Evolutionary conservation across 2,329 filamentous ascomycete genomes (phyloP).

Genomic region (Xylaria arbuscula): DNA sequence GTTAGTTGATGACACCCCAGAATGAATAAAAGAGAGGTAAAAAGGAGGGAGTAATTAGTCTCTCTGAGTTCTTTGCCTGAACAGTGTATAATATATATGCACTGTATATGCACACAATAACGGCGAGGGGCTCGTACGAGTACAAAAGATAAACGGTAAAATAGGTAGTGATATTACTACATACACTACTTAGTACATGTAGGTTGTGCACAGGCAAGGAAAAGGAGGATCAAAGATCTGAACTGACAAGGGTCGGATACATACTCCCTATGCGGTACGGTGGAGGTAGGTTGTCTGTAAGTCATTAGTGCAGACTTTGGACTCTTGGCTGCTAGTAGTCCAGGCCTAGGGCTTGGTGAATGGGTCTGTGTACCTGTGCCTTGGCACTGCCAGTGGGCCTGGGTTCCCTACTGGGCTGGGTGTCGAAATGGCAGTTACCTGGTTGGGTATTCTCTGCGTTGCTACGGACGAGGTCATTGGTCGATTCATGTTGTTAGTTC

Average conservation of each 20-base stretch:
- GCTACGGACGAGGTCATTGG: slow-evolving; percentile 22
- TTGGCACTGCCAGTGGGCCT: slow-evolving; percentile 10
- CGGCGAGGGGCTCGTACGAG: slow-evolving; percentile 26
- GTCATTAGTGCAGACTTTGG: neutral
- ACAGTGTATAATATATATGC: neutral
- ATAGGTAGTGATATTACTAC: neutral
- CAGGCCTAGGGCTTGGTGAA: neutral
- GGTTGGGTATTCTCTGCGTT: slow-evolving; percentile 34
- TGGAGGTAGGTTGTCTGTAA: neutral
- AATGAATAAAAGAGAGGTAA: neutral
- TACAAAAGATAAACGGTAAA: slow-evolving; percentile 6
- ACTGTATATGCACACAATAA: neutral
- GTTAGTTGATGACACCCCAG: neutral
- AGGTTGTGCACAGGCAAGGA: neutral
- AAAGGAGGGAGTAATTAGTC: neutral
- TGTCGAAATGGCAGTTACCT: slow-evolving; percentile 27
- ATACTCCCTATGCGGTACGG: slow-evolving; percentile 16
- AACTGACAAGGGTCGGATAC: slow-evolving; percentile 16
- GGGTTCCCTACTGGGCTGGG: neutral
- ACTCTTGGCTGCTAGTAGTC: neutral
- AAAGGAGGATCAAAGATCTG: slow-evolving; percentile 21
- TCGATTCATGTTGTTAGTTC: neutral
- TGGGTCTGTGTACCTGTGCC: neutral
- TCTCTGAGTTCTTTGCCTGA: neutral
- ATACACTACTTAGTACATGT: too few relatives aligned